These are phyloP conservation scores for Chlamydomonas incerta DNA, from an alignment of 139 green algal genomes.

Conservation along the genomic window DNA sequence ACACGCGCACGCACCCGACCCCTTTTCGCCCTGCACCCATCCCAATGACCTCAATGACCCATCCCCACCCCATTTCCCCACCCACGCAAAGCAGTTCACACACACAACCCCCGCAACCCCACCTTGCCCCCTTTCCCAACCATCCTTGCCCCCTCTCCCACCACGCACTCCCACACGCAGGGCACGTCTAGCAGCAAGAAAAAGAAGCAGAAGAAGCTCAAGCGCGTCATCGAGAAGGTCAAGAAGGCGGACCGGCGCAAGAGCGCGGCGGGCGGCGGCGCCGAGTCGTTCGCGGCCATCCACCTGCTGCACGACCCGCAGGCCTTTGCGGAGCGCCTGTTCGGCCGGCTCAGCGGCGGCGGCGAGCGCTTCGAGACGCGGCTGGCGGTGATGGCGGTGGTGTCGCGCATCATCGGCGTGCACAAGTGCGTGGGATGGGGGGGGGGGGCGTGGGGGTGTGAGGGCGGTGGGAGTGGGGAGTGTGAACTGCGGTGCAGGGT, in stretches of 20 bases:
- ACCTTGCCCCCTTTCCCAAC: neutral
- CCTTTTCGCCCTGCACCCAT: no score
- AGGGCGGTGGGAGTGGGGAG: neutral
- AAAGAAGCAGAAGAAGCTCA: conserved; percentile 96
- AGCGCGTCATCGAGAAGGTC: conserved; percentile 85
- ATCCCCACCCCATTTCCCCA: no score
- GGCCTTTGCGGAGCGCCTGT: conserved; percentile 93
- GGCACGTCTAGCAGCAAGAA: conserved; percentile 89
- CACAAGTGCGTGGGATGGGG: conserved; percentile 71
- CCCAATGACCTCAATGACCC: no score
- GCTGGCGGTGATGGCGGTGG: conserved; percentile 77
- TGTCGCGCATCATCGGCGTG: conserved; percentile 86
- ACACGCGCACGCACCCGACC: no score
- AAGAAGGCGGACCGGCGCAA: conserved; percentile 73
- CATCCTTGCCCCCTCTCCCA: neutral
- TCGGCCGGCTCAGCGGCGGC: conserved; percentile 76
- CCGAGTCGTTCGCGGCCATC: conserved; percentile 91
- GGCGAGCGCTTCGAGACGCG: conserved; percentile 87
- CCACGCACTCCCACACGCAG: conserved; percentile 42
- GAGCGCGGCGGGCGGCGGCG: conserved; percentile 36
- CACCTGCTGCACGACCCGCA: conserved; percentile 96
- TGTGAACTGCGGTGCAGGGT: no score
- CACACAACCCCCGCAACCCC: neutral
- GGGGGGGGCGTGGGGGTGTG: neutral
- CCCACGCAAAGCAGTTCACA: no score